Evolutionary conservation across 345 rosid species (phyloP), one percentile per base, ranked within the genome.

Genomic region (Trapa bicornis): DNA sequence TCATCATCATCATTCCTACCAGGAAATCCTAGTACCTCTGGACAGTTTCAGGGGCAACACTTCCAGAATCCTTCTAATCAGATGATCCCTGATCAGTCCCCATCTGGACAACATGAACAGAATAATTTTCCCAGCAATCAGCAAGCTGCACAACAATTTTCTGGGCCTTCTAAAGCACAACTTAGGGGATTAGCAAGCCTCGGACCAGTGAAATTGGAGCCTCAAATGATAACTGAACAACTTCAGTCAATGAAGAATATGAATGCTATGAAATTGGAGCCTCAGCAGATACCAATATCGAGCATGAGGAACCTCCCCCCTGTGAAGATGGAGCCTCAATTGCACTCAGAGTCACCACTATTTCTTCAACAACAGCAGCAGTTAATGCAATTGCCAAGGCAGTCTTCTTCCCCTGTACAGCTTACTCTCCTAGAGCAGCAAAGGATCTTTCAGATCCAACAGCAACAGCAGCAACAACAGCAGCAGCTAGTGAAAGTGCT

Each of bases 351-450:
- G 57, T 92, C 86, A 65, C 82, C 97, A 3, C 69, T 89, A 75
- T 87, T 83, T 81, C 77, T 94, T 67, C 97, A 84, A 64, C 97
- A 89, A 17, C 98, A 84, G 33, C 96, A 86, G 0, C 96, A 82
- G 32, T 79, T 86, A 66, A 86, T 89, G 75, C 91, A 85, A 50
- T 77, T 95, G 85, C 79, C 96, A 5, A 85, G 99, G 77, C 99
- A 87, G 74, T 74, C 96, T 72, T 75, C 93, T 14, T 80, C 87
- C 41, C 80, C 82, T 37, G 85, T 80, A 2, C 97, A 87, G 53
- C 76, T 91, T 38, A 89, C 72, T 77, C 61, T 85, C 64, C 82
- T 22, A 22, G 29, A 87, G 0, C 99, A 89, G 72, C 97, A 94
- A 76, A 82, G 96, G 72, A 60, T 86, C 36, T 36, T 88, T 80